Base-by-base conservation (phyloP, 83 land plant genomes). In the Diphasiastrum complanatum region DNA sequence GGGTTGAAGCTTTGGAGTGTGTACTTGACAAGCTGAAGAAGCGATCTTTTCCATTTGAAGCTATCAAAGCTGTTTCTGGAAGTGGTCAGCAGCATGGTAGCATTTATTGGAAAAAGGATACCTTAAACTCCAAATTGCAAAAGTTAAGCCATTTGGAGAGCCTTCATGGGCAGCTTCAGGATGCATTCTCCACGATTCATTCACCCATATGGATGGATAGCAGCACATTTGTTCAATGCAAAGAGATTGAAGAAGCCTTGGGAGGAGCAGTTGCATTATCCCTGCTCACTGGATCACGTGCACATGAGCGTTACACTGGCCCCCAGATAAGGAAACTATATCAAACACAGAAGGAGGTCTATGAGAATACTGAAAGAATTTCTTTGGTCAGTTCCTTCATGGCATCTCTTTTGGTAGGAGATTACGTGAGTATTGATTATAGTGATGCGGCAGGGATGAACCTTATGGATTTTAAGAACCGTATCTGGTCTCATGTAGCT, bases 21-120 rank as follows among this genome's bases (percentile, higher is more conserved):
- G 20, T 89, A 0, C 89, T 95, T 46, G 61, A 65, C 23, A 95
- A 84, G 54, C 60, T 95, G 19, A 51, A 60, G 22, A 75, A 72
- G 63, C 59, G 74, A 12, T 67, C 51, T 5, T 71, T 95, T 45
- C 85, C 88, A 45, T 86, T 86, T 61, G 78, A 73, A 16, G 86
- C 71, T 46, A 72, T 95, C 5, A 63, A 27, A 20, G 92, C 93
- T 33, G 62, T 95, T 27, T 95, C 99, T 26, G 99, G 99, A 19
- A 95, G 99, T 75, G 99, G 85, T 27, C 99, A 95, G 61, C 99
- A 95, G 63, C 99, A 95, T 65, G 99, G 99, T 10, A 95, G 99
- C 67, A 86, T 95, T 5, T 95, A 89, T 53, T 95, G 99, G 99
- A 86, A 74, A 58, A 79, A 67, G 47, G 84, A 83, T 0, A 66